Conservation (phyloP, 768 basidiomycete species). For the Pisolithus tinctorius region DNA sequence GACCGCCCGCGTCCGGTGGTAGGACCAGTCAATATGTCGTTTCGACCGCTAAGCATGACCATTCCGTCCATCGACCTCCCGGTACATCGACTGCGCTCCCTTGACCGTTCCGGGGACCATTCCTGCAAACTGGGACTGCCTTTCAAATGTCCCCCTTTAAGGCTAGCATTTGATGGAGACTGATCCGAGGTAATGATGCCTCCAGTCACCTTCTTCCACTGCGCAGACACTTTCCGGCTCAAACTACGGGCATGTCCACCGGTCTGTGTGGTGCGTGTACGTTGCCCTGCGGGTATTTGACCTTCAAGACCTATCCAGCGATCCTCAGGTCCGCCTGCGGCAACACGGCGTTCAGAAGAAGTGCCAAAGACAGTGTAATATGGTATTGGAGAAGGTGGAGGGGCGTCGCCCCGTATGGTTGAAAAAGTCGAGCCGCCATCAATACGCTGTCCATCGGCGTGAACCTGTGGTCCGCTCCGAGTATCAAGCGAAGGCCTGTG, state of each 20-base stretch:
- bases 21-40: slow-evolving; percentile 9
- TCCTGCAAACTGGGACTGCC: slow-evolving; percentile 32
- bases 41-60: slow-evolving; percentile 5
- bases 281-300: slow-evolving; percentile 3
- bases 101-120: slow-evolving; percentile 6
- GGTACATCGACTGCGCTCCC: slow-evolving; percentile 2
- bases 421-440: background rate
- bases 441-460: background rate
- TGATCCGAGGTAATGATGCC: slow-evolving; percentile 15
- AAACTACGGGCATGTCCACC: slow-evolving; percentile 18
- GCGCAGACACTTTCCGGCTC: slow-evolving; percentile 31
- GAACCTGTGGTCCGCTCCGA: slow-evolving; percentile 4
- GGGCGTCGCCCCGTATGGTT: slow-evolving; percentile 12
- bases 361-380: slow-evolving; percentile 54
- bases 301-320: slow-evolving; percentile 7
- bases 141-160: slow-evolving; percentile 9
- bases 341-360: slow-evolving; percentile 37
- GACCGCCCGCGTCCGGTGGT: slow-evolving; percentile 6
- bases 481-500: slow-evolving; percentile 19
- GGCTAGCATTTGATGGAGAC: slow-evolving; percentile 11
- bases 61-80: slow-evolving; percentile 16
- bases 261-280: background rate
- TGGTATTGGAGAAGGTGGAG: slow-evolving; percentile 26
- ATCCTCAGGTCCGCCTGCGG: slow-evolving; percentile 39
- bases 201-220: slow-evolving; percentile 23